Conservation (phyloP, 2,329 filamentous ascomycete species). For the Colletotrichum sublineola region DNA sequence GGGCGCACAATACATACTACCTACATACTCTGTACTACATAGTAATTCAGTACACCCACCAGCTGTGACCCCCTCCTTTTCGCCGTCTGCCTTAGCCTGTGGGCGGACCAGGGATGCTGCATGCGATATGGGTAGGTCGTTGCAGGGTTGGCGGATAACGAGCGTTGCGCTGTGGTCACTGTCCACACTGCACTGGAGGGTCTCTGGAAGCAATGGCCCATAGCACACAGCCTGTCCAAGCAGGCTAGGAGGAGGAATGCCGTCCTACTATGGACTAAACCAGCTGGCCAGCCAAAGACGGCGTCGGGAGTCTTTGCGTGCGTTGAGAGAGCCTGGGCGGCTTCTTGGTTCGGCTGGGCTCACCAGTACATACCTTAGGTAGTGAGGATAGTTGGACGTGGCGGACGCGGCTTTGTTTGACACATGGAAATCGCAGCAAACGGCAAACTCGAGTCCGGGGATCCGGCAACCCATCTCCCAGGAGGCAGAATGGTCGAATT, state of each 20-base stretch:
- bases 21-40: too few relatives aligned
- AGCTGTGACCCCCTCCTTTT: conserved; percentile 17
- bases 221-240: background rate
- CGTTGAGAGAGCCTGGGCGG: background rate
- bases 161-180: background rate
- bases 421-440: background rate
- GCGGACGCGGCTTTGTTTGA: background rate
- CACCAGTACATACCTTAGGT: background rate
- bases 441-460: background rate
- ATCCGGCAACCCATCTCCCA: conserved; percentile 3
- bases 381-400: background rate
- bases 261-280: background rate
- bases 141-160: conserved; percentile 7
- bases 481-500: conserved; percentile 7
- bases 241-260: background rate
- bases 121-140: background rate
- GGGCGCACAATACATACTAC: too few relatives aligned
- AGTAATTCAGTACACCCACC: background rate
- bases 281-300: background rate
- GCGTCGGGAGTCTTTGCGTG: background rate
- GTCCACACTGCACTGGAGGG: conserved; percentile 7
- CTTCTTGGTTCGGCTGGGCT: background rate
- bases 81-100: background rate
- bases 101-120: conserved; percentile 14
- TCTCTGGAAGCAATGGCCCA: background rate